These are phyloP conservation scores for Acer campestre DNA, from an alignment of 345 rosid genomes.

Conservation along the genomic window DNA sequence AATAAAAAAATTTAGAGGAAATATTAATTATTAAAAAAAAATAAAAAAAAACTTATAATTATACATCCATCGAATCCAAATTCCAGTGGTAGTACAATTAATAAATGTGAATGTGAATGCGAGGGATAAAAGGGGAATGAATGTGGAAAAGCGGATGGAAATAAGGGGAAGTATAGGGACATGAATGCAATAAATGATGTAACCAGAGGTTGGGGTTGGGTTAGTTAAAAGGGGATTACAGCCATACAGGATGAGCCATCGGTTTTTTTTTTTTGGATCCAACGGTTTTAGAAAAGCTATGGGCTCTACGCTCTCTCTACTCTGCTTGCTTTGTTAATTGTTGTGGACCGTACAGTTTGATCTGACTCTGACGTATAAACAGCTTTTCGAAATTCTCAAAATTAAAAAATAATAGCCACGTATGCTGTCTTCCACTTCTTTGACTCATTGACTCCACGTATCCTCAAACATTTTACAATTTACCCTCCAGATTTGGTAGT, in stretches of 20 bases:
- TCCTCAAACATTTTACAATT: not conserved
- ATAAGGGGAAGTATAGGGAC: constrained; percentile 1
- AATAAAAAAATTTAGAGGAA: no score
- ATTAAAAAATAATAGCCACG: constrained; percentile 2
- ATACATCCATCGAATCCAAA: no score
- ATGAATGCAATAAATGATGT: constrained; percentile 4
- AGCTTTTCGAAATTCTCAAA: constrained; percentile 4
- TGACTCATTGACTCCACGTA: constrained; percentile 14
- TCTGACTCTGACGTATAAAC: constrained; percentile 10
- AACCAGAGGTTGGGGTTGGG: constrained; percentile 12
- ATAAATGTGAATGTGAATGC: no score
- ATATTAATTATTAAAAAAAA: no score
- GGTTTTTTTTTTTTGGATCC: constrained; percentile 11
- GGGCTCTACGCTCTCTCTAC: constrained; percentile 21
- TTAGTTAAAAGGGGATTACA: not conserved
- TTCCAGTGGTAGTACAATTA: no score
- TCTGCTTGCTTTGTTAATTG: no score
- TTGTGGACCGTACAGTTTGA: not conserved
- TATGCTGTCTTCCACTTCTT: not conserved
- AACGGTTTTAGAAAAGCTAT: constrained; percentile 38
- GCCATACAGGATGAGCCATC: not conserved
- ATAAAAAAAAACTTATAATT: no score
- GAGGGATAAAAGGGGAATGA: not conserved
- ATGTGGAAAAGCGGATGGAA: not conserved
- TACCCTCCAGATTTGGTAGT: no score